A percentile compares a stretch with the other conserved stretches of the same genome.
These are phyloP conservation scores for Pseudofabraea citricarpa DNA, from an alignment of 2,329 filamentous ascomycete genomes.

Conservation along the genomic window DNA sequence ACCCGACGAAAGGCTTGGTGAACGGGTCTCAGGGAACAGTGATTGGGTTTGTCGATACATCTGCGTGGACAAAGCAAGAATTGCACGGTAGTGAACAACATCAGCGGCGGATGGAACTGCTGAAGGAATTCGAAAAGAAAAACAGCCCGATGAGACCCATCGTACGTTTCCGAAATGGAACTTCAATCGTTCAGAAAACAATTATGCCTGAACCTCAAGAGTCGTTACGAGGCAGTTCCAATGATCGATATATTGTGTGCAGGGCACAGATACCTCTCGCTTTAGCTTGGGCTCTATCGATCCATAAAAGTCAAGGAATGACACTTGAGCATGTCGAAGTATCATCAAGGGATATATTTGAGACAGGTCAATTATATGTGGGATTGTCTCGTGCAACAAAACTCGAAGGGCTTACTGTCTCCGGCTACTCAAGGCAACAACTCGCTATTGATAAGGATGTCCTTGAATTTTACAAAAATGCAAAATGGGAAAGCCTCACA, in stretches of 20 bases:
- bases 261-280: constrained; percentile 65
- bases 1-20: constrained; percentile 14
- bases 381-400: constrained; percentile 19
- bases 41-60: constrained; percentile 13
- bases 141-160: constrained; percentile 7
- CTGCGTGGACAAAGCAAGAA: background rate
- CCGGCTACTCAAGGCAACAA: constrained; percentile 12
- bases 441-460: constrained; percentile 17
- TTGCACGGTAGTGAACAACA: background rate
- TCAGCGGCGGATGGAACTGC: background rate
- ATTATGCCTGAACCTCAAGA: constrained; percentile 10
- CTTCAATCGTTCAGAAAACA: background rate
- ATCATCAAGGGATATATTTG: constrained; percentile 20
- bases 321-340: constrained; percentile 41
- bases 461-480: constrained; percentile 19
- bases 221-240: constrained; percentile 6
- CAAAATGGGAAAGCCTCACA: constrained; percentile 21
- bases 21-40: constrained; percentile 25
- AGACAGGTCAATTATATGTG: constrained; percentile 23
- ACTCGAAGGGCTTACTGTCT: constrained; percentile 21
- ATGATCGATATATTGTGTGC: constrained; percentile 13
- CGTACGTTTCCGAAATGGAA: constrained; percentile 18
- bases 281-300: constrained; percentile 90
- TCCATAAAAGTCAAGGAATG: constrained; percentile 95
- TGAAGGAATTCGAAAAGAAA: background rate